Conservation (phyloP, 805 yeast genomes). For the Candida yuanshanica region DNA sequence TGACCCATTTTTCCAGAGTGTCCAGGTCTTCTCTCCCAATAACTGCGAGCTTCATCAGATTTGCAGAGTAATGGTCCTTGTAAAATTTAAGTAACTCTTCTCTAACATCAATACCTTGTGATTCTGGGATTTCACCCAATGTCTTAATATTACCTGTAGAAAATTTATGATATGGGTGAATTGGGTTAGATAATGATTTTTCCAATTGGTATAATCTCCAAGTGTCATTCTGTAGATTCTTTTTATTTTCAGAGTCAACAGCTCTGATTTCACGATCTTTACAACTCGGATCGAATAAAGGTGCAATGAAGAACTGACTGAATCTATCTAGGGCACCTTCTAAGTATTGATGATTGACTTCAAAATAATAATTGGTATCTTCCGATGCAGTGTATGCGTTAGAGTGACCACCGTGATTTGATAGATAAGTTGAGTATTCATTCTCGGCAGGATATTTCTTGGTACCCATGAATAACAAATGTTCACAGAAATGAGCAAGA, state of each 20-base stretch:
- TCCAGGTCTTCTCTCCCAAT: slow-evolving; percentile 78
- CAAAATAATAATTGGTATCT: slow-evolving; percentile 89
- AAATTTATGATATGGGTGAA: slow-evolving; percentile 82
- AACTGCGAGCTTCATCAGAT: slow-evolving; percentile 81
- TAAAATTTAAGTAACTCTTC: slow-evolving; percentile 77
- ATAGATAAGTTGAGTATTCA: slow-evolving; percentile 67
- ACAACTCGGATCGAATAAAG: slow-evolving; percentile 66
- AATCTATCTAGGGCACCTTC: slow-evolving; percentile 90
- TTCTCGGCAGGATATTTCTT: slow-evolving; percentile 72
- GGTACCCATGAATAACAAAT: slow-evolving; percentile 77
- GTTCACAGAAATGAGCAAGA: slow-evolving; percentile 74
- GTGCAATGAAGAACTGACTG: slow-evolving; percentile 85
- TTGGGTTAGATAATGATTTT: slow-evolving; percentile 61
- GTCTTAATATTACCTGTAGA: slow-evolving; percentile 86
- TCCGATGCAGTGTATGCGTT: slow-evolving; percentile 90
- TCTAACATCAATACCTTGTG: slow-evolving; percentile 65
- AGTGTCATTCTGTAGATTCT: slow-evolving; percentile 80
- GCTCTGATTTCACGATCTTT: slow-evolving; percentile 92
- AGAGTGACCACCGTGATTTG: slow-evolving; percentile 82
- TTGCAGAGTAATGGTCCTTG: slow-evolving; percentile 67
- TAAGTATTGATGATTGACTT: slow-evolving; percentile 66
- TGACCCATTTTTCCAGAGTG: slow-evolving; percentile 65
- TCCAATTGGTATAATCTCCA: slow-evolving; percentile 90
- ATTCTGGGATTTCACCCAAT: slow-evolving; percentile 57
- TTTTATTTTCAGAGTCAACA: slow-evolving; percentile 93